Evolutionary conservation across 331 rosid genomes (phyloP), one percentile per base, ranked within the genome.

Genomic region (Stylosanthes scabra): DNA sequence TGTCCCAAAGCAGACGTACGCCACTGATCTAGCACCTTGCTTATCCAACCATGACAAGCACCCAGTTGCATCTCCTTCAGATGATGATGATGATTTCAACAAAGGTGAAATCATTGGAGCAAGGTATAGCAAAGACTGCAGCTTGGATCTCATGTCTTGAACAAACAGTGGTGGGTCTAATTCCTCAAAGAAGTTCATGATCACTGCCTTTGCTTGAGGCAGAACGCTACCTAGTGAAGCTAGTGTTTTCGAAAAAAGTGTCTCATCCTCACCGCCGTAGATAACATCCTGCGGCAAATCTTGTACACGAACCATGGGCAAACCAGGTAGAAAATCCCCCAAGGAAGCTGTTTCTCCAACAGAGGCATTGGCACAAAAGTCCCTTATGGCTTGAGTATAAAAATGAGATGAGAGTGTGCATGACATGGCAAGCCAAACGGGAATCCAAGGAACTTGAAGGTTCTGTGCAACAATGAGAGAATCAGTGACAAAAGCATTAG

Each of bases 1-100:
- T 1, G 88, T 82, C 54, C 93, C 93, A 51, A 88, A 82, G 57
- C 85, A 66, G 0, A 88, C 50, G 59, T 86, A 84, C 0, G 39
- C 77, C 31, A 86, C 82, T 1, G 88, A 84, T 2, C 27, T 49
- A 1, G 46, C n/a, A 0, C 9, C 66, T 0, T 84, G 86, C 16
- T 55, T 60, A 20, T 84, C 87, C 52, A 88, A 50, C 86, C 90
- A 88, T 3, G 74, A 28, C 39, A 84, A 52, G 57, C 87, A 82
- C 1, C 90, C 93, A 0, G 82, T 75, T 14, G 14, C 25, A 52
- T 88, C 89, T 1, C 64, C 69, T 6, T 52, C 71, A 1, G 81
- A 70, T 0, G 61, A 76, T 7, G 78, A 73, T 39, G 76, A 3
- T 0, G 83, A 80, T 2, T 45, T 6, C 39, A 34, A 34, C 39